These are phyloP conservation scores for Apophysomyces variabilis DNA, from an alignment of 371 early-diverging fungal species.

Conservation along the genomic window DNA sequence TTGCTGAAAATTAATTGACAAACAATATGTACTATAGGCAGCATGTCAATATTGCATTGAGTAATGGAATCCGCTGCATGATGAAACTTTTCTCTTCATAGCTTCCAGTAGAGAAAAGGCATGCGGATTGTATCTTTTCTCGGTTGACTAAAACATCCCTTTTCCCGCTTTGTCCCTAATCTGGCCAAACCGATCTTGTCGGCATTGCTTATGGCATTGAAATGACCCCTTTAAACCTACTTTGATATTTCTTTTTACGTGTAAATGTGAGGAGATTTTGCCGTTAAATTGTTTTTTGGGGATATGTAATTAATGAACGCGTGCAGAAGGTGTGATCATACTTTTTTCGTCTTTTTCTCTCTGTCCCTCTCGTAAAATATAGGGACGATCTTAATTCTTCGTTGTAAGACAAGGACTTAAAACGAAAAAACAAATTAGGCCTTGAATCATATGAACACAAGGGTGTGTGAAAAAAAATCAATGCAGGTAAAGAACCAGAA, in stretches of 20 bases:
- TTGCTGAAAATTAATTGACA: too few species aligned
- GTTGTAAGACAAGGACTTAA: neutral
- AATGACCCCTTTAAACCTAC: neutral
- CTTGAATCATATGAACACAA: neutral
- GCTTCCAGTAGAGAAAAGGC: too few species aligned
- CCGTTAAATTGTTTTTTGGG: too few species aligned
- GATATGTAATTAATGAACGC: too few species aligned
- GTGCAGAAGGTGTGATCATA: too few species aligned
- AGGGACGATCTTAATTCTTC: neutral
- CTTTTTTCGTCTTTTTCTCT: too few species aligned
- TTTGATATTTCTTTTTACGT: neutral
- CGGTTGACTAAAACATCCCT: neutral
- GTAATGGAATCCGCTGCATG: too few species aligned
- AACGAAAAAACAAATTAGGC: neutral
- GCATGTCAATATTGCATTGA: too few species aligned
- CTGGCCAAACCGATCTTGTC: neutral
- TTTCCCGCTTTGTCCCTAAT: neutral
- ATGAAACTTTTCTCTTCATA: too few species aligned
- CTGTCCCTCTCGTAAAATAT: too few species aligned
- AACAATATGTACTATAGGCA: too few species aligned
- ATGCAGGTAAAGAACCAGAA: neutral
- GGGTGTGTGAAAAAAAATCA: conserved; percentile 3
- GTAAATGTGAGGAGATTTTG: too few species aligned
- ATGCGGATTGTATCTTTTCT: neutral
- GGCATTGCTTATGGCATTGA: neutral